Evolutionary conservation across 2,329 filamentous ascomycete species (phyloP), one percentile per base, ranked within the genome.

Genomic region (Mariannaea sp.): DNA sequence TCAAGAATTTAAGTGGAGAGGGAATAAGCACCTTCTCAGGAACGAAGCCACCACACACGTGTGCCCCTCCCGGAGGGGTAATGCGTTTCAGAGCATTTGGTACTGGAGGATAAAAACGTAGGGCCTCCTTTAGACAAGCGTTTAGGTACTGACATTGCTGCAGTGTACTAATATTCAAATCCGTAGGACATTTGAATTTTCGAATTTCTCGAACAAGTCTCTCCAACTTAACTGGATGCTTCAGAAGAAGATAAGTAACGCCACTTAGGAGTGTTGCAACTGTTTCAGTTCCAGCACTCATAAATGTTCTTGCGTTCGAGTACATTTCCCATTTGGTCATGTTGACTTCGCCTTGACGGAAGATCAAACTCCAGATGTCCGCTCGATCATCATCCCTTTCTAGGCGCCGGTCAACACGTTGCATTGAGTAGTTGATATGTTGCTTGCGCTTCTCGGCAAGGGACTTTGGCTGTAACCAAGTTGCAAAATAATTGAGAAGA

Each of bases 141-240:
- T 40, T 13, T 12, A 58, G 39, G 30, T 58, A 56, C 5, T 13
- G 17, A 2, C 64, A 41, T 12, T 55, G 24, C 12, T 56, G 35
- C 6, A 61, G 55, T 3, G 41, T 53, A 6, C 26, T 22, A 1
- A 61, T 22, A 13, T 38, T 52, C 14, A 65, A 60, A 3, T 63
- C 58, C 1, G 6, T 49, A 49, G 10, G 4, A 20, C 2, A 35
- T 16, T 14, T 63, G 62, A 5, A 36, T 19, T 2, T 48, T 55
- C 35, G 16, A 3, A 65, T 49, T 59, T 80, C 78, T 0, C 66
- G 20, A 3, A 64, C 65, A 12, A 78, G 43, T 41, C 65, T 74
- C 7, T 64, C 27, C 10, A 73, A 50, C 1, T 48, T 51, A 0
- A 61, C 44, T 0, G 69, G 71, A 43, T 74, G 68, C 5, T 35